Conservation (phyloP, 108 stramenopile genomes). For the Craspedostauros australis region DNA sequence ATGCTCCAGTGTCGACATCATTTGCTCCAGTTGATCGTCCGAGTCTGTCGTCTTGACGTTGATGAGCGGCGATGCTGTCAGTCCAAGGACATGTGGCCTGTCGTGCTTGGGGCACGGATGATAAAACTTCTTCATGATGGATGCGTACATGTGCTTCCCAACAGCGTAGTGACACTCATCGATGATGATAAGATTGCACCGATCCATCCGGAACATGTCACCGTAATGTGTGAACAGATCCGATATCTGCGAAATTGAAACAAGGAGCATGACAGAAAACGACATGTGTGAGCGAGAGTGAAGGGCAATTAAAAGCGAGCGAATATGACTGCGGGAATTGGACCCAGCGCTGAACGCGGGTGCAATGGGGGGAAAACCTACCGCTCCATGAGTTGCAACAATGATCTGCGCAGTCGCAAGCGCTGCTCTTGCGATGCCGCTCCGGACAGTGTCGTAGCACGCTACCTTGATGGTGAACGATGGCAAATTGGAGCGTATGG, state of each 20-base stretch:
- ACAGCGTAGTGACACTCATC: conserved; percentile 63
- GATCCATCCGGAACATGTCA: conserved; percentile 33
- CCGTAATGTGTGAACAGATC: conserved; percentile 56
- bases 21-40: conserved; percentile 34
- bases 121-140: conserved; percentile 49
- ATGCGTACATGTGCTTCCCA: conserved; percentile 35
- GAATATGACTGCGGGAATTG: neutral
- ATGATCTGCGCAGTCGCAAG: conserved; percentile 37
- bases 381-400: conserved; percentile 63
- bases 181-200: conserved; percentile 42
- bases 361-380: conserved; percentile 1
- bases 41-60: conserved; percentile 28
- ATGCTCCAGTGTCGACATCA: conserved; percentile 35
- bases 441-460: conserved; percentile 18
- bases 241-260: conserved; percentile 6
- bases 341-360: neutral
- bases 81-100: conserved; percentile 45
- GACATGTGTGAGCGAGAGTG: neutral
- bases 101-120: conserved; percentile 25
- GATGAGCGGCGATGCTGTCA: conserved; percentile 60
- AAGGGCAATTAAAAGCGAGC: neutral
- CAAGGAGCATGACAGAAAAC: neutral
- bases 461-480: conserved; percentile 30
- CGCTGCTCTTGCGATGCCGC: conserved; percentile 11
- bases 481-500: conserved; percentile 45